Base-by-base conservation (phyloP, 345 rosid genomes). In the Clarkia xantiana region DNA sequence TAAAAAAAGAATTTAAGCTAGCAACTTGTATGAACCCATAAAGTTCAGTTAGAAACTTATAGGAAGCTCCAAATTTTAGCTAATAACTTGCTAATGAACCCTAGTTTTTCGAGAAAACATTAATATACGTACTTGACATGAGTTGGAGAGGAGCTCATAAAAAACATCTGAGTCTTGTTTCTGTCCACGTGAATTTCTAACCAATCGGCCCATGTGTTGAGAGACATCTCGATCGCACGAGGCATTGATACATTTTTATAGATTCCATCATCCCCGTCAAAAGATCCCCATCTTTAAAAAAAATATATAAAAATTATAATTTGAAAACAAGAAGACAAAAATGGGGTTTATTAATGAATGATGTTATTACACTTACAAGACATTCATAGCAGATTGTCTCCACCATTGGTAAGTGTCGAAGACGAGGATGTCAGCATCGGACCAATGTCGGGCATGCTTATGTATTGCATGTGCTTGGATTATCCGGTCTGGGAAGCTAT, bases 351-450 rank as follows among this genome's bases (percentile, higher is more conserved):
- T n/a, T 1, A 18, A 3, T 19, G 14, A 19, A 46, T 18, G 44
- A 43, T 48, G 54, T 45, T 63, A n/a, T n/a, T n/a, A n/a, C n/a
- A n/a, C 95, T 87, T 67, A 91, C 96, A 86, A 25, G 34, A 82
- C 77, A 58, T 78, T 81, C 71, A 91, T 91, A 45, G 54, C 36
- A 46, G 76, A 61, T 47, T 65, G 69, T 72, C 82, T 82, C 98
- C 98, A 87, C 98, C 98, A 91, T 17, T 84, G 76, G 49, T 86
- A 91, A 4, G 96, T 76, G 66, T 91, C 82, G 47, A 86, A 86
- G 15, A 91, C 72, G 19, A 91, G 76, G 39, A 78, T 62, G 65
- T 84, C 89, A 8, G 78, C 80, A 11, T 77, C 55, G 1, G 84
- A 84, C 98, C 98, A 91, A 40, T 75, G 76, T 53, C 69, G 71